Conservation (phyloP, 495 filamentous ascomycete genomes). For the Penicillium herquei region DNA sequence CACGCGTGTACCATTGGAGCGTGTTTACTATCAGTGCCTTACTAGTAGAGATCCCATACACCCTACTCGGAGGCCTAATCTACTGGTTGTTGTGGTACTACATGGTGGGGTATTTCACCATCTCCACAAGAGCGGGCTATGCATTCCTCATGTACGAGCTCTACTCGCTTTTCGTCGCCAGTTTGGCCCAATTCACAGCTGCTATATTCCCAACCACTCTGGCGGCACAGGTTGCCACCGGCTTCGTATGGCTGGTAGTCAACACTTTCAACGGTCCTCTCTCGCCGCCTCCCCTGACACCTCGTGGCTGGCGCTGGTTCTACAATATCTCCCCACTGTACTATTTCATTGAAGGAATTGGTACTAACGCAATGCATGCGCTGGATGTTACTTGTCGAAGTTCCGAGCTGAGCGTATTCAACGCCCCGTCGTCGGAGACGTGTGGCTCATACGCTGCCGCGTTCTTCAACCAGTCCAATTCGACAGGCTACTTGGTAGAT, state of each 20-base stretch:
- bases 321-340: constrained; percentile 19
- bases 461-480: constrained; percentile 34
- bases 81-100: constrained; percentile 46
- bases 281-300: constrained; percentile 9
- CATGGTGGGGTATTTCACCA: constrained; percentile 18
- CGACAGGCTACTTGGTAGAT: constrained; percentile 55
- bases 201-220: constrained; percentile 10
- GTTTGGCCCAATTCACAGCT: constrained; percentile 15
- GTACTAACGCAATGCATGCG: constrained; percentile 60
- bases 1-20: constrained; percentile 43
- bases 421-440: constrained; percentile 48
- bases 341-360: constrained; percentile 49
- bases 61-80: constrained; percentile 31
- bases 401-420: constrained; percentile 56
- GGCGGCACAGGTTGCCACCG: constrained; percentile 9
- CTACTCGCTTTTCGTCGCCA: constrained; percentile 11
- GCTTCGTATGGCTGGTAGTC: constrained; percentile 18
- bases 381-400: constrained; percentile 49
- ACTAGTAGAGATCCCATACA: constrained; percentile 42
- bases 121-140: constrained; percentile 12
- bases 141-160: constrained; percentile 16
- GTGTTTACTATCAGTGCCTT: constrained; percentile 40
- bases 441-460: constrained; percentile 57
- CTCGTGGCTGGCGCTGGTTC: constrained; percentile 19
- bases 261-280: constrained; percentile 19